Percentiles rank a stretch among this genome's conserved stretches.
Conservation (phyloP, 495 filamentous ascomycete genomes). For the Xylaria venustula region DNA sequence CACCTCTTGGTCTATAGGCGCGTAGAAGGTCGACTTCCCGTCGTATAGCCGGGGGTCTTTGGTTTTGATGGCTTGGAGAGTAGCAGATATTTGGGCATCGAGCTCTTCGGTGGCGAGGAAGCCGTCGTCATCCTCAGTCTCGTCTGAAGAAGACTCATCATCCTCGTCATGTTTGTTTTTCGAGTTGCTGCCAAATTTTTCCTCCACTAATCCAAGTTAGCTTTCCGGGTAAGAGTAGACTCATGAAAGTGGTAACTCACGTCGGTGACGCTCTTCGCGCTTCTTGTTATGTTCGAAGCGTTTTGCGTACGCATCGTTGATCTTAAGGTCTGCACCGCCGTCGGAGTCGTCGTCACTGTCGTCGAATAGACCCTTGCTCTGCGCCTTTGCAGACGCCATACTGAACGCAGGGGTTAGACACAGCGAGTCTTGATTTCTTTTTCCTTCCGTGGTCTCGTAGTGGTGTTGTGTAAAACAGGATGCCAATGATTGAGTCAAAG, state of each 20-base stretch:
- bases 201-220: constrained; percentile 63
- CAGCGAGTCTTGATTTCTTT: neutral
- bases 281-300: constrained; percentile 97
- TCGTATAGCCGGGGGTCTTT: constrained; percentile 94
- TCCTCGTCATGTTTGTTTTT: constrained; percentile 51
- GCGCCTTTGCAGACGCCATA: constrained; percentile 25
- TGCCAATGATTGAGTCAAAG: too few relatives aligned
- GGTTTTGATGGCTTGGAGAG: constrained; percentile 77
- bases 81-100: constrained; percentile 82
- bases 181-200: constrained; percentile 58
- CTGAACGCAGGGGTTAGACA: constrained; percentile 5
- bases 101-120: constrained; percentile 76
- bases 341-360: constrained; percentile 53
- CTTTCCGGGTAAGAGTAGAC: neutral
- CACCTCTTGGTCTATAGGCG: constrained; percentile 56
- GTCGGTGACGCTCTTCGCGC: constrained; percentile 78
- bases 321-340: constrained; percentile 61
- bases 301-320: constrained; percentile 88
- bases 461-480: neutral
- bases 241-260: constrained; percentile 48
- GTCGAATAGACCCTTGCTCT: constrained; percentile 31
- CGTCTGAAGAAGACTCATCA: constrained; percentile 62
- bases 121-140: constrained; percentile 88
- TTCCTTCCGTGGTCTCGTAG: neutral
- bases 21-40: constrained; percentile 71